Percentiles rank a stretch among this genome's conserved stretches.
phyloP scores from a whole-genome alignment of 768 basidiomycete genomes.

The Trametopsis cervina region DNA sequence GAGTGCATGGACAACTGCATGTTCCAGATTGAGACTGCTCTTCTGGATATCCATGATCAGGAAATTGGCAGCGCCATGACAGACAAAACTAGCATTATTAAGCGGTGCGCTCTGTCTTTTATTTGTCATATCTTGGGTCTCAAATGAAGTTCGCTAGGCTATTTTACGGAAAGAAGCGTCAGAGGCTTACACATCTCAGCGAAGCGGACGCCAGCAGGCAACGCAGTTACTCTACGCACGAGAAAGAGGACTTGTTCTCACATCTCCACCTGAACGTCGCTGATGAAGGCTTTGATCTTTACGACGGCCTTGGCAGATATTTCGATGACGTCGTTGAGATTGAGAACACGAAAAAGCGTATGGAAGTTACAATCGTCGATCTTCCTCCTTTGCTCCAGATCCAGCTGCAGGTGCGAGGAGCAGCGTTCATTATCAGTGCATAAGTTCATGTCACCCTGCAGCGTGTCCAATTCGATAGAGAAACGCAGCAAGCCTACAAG shows the following conservation, averaged over 20 bases:
- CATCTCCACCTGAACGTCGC: constrained; percentile 91
- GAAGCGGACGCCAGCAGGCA: constrained; percentile 25
- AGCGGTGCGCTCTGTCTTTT: constrained; percentile 58
- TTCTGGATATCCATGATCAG: constrained; percentile 63
- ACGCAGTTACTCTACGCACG: constrained; percentile 56
- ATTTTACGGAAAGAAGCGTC: constrained; percentile 87
- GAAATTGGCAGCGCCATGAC: constrained; percentile 37
- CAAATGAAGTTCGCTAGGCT: too few species aligned
- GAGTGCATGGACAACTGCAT: constrained; percentile 99
- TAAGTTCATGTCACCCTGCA: constrained; percentile 26
- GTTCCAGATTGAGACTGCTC: constrained; percentile 94
- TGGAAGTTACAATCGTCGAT: constrained; percentile 82
- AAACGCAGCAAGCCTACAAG: constrained; percentile 88
- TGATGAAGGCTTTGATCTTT: constrained; percentile 84
- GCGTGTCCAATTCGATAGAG: constrained; percentile 93
- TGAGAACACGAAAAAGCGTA: constrained; percentile 77
- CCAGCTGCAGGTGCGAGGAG: constrained; percentile 90
- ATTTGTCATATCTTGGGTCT: too few species aligned
- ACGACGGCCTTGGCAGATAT: constrained; percentile 88
- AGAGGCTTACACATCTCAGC: constrained; percentile 40
- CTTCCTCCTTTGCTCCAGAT: constrained; percentile 90
- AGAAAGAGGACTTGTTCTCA: constrained; percentile 89
- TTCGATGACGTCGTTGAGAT: constrained; percentile 88
- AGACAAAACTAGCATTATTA: constrained; percentile 72
- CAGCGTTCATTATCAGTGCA: too few species aligned